Percentiles rank a stretch among this genome's conserved stretches.
Evolutionary conservation across 768 basidiomycete species (phyloP).

Genomic region (Kwoniella sp.): DNA sequence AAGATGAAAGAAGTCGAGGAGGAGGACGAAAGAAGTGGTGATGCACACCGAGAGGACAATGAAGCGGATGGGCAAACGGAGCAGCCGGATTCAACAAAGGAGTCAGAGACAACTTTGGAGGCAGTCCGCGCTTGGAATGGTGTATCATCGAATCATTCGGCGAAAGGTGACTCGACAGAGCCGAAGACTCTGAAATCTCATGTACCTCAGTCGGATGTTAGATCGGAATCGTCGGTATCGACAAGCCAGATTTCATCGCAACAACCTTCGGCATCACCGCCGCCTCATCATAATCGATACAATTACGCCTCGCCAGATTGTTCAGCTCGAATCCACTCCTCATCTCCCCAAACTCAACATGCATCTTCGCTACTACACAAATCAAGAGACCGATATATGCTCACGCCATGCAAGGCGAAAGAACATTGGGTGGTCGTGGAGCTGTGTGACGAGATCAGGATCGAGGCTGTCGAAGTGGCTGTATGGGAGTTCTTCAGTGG

Average conservation of each 20-base stretch:
- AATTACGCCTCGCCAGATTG: slow-evolving; percentile 94
- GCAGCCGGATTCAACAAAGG: background rate
- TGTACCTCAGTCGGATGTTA: background rate
- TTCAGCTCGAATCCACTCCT: slow-evolving; percentile 83
- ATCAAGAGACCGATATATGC: slow-evolving; percentile 94
- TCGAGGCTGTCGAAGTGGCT: slow-evolving; percentile 93
- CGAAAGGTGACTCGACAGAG: background rate
- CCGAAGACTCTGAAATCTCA: background rate
- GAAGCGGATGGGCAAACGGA: background rate
- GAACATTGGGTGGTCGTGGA: slow-evolving; percentile 85
- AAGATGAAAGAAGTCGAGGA: slow-evolving; percentile 38
- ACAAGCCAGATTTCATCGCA: slow-evolving; percentile 4
- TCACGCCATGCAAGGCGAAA: slow-evolving; percentile 75
- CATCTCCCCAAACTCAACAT: slow-evolving; percentile 80
- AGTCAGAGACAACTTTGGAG: background rate
- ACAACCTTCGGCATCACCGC: slow-evolving; percentile 13
- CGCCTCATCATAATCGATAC: slow-evolving; percentile 64
- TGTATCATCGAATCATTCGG: background rate
- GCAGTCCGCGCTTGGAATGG: background rate
- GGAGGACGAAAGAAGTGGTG: slow-evolving; percentile 20
- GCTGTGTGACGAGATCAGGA: slow-evolving; percentile 94
- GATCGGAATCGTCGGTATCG: background rate
- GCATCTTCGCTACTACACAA: slow-evolving; percentile 79
- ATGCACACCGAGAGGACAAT: slow-evolving; percentile 15
- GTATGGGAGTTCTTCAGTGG: slow-evolving; percentile 99